phyloP scores from a whole-genome alignment of 2,329 filamentous ascomycete genomes.

The Fusarium coffeatum region DNA sequence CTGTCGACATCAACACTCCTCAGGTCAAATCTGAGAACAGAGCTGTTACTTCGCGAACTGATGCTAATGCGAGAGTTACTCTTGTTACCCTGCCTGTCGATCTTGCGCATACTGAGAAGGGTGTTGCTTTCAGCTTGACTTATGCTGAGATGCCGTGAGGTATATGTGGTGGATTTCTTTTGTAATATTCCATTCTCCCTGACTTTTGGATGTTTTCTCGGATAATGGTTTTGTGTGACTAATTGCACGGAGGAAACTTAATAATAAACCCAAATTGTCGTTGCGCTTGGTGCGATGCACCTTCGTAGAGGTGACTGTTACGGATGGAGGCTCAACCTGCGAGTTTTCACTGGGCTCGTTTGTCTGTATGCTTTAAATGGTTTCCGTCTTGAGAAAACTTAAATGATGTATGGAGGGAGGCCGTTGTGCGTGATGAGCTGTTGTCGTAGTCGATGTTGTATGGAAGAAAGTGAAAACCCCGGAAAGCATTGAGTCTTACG shows the following conservation, averaged over 20 bases:
- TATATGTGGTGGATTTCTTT: background rate
- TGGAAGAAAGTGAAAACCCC: too few relatives aligned
- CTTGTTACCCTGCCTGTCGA: slow-evolving; percentile 24
- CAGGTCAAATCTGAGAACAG: slow-evolving; percentile 9
- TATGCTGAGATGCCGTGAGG: background rate
- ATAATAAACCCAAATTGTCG: background rate
- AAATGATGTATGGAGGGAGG: too few relatives aligned
- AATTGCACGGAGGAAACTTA: background rate
- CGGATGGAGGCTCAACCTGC: too few relatives aligned
- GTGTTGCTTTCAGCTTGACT: slow-evolving; percentile 15
- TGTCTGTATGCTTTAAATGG: too few relatives aligned
- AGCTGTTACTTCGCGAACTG: slow-evolving; percentile 2
- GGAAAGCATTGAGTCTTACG: too few relatives aligned
- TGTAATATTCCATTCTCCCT: background rate
- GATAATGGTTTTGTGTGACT: background rate
- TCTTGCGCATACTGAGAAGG: slow-evolving; percentile 21
- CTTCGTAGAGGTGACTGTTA: background rate
- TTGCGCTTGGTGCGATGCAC: background rate
- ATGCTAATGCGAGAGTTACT: slow-evolving; percentile 15
- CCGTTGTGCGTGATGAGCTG: background rate
- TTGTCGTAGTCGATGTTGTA: background rate
- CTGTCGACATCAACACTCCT: slow-evolving; percentile 2
- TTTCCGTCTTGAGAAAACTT: too few relatives aligned
- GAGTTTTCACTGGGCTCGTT: too few relatives aligned
- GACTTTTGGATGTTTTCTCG: background rate